A percentile compares a stretch with the other conserved stretches of the same genome.
Conservation (phyloP, 2,329 filamentous ascomycete species). For the Apiospora koreana region DNA sequence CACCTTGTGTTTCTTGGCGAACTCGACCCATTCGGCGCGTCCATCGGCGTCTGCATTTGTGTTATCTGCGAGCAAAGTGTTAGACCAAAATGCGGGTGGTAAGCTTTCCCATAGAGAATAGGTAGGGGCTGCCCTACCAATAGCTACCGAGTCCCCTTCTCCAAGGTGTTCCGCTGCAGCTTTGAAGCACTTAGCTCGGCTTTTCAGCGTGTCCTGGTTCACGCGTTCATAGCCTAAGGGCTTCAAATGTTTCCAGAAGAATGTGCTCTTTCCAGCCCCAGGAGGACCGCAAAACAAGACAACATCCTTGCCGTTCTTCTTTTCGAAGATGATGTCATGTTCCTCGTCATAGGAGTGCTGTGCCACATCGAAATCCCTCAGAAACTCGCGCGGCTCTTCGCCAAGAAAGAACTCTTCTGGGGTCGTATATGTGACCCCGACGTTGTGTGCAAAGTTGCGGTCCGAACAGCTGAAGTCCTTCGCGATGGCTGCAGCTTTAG, state of each 20-base stretch:
- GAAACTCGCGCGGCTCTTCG: slow-evolving; percentile 65
- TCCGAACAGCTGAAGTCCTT: slow-evolving; percentile 69
- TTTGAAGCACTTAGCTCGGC: slow-evolving; percentile 69
- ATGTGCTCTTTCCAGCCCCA: slow-evolving; percentile 88
- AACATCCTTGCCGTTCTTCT: slow-evolving; percentile 69
- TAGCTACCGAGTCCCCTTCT: slow-evolving; percentile 67
- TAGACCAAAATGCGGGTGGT: slow-evolving; percentile 10
- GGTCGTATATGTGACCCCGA: slow-evolving; percentile 78
- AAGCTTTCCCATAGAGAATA: slow-evolving; percentile 17
- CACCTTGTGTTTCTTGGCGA: slow-evolving; percentile 70
- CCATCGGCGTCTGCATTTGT: slow-evolving; percentile 87
- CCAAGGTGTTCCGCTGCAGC: slow-evolving; percentile 66
- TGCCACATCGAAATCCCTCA: slow-evolving; percentile 70
- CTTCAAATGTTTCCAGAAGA: slow-evolving; percentile 77
- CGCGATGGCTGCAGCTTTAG: slow-evolving; percentile 25
- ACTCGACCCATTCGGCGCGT: slow-evolving; percentile 73
- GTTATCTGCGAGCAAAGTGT: slow-evolving; percentile 64
- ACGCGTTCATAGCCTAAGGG: slow-evolving; percentile 80
- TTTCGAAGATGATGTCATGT: slow-evolving; percentile 49
- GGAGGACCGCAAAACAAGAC: slow-evolving; percentile 88
- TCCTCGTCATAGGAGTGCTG: slow-evolving; percentile 48
- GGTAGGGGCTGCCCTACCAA: slow-evolving; percentile 59
- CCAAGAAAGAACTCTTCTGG: slow-evolving; percentile 90
- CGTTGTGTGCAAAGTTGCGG: slow-evolving; percentile 81
- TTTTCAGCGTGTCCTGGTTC: slow-evolving; percentile 89